Conservation (phyloP, 139 green algal genomes). For the Gonium pectorale region DNA sequence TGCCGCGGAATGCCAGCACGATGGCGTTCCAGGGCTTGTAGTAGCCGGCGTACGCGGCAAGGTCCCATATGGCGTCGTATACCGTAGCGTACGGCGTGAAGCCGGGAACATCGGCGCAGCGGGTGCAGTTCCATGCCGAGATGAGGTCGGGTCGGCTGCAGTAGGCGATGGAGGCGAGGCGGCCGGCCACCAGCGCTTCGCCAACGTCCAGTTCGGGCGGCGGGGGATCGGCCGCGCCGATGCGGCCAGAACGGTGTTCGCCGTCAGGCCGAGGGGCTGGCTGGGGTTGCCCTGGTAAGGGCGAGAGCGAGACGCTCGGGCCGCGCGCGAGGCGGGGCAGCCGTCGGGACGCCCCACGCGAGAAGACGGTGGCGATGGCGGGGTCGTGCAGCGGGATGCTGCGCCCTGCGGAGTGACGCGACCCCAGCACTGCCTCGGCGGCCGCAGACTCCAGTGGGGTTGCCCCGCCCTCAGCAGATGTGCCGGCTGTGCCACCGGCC, state of each 20-base stretch:
- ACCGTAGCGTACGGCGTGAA: conserved; percentile 60
- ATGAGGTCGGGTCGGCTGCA: conserved; percentile 69
- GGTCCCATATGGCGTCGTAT: conserved; percentile 80
- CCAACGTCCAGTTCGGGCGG: conserved; percentile 58
- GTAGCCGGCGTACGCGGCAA: conserved; percentile 81
- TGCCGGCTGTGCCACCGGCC: too few species aligned
- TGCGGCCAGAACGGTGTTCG: background rate
- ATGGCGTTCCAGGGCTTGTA: conserved; percentile 63
- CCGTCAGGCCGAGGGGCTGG: background rate
- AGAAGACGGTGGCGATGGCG: conserved; percentile 23
- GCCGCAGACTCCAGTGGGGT: too few species aligned
- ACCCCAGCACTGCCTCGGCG: too few species aligned
- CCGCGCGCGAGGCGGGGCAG: conserved; percentile 9
- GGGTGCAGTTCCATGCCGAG: conserved; percentile 79
- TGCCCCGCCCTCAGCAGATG: too few species aligned
- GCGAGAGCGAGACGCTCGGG: conserved; percentile 12
- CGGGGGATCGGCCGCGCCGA: background rate
- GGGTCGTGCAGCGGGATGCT: conserved; percentile 8
- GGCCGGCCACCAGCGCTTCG: conserved; percentile 60
- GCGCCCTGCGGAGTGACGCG: too few species aligned
- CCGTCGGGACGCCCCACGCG: background rate
- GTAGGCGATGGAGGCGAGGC: conserved; percentile 74
- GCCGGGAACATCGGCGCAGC: conserved; percentile 57
- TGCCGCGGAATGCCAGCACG: conserved; percentile 81
- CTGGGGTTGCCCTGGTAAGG: background rate